Conservation (phyloP, 2,329 filamentous ascomycete species). For the Fusarium annulatum region DNA sequence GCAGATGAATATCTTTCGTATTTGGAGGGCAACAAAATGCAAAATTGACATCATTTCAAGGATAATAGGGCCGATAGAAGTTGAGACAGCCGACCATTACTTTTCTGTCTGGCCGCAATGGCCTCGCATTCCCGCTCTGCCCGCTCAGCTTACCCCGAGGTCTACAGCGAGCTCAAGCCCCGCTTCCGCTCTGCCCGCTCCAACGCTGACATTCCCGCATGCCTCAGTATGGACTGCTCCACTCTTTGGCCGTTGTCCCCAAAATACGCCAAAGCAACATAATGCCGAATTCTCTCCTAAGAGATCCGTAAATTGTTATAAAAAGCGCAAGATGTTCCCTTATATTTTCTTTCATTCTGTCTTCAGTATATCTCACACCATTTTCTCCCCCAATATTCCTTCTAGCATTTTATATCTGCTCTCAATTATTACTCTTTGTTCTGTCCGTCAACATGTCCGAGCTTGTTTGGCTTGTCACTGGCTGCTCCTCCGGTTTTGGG, state of each 20-base stretch:
- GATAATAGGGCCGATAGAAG: not conserved
- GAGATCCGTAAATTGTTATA: not conserved
- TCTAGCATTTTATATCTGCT: too few species aligned
- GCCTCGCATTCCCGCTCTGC: not conserved
- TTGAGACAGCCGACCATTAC: not conserved
- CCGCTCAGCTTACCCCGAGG: not conserved
- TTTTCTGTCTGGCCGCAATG: not conserved
- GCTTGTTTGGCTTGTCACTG: slow-evolving; percentile 50
- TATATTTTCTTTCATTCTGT: not conserved
- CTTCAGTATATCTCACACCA: too few species aligned
- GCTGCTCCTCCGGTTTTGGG: slow-evolving; percentile 49
- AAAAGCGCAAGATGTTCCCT: rapidly evolving
- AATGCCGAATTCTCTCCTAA: not conserved
- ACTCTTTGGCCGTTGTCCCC: not conserved
- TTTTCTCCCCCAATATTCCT: too few species aligned
- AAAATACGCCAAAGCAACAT: too few species aligned
- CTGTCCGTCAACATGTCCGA: slow-evolving; percentile 35
- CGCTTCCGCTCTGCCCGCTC: not conserved
- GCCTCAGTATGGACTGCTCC: not conserved
- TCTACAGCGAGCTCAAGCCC: not conserved
- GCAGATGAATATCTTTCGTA: not conserved
- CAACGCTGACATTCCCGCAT: not conserved
- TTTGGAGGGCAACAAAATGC: not conserved
- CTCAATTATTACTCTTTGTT: too few species aligned
- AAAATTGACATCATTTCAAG: not conserved